Base-by-base conservation (phyloP, 257 asterid species). In the Solanum peruvianum region DNA sequence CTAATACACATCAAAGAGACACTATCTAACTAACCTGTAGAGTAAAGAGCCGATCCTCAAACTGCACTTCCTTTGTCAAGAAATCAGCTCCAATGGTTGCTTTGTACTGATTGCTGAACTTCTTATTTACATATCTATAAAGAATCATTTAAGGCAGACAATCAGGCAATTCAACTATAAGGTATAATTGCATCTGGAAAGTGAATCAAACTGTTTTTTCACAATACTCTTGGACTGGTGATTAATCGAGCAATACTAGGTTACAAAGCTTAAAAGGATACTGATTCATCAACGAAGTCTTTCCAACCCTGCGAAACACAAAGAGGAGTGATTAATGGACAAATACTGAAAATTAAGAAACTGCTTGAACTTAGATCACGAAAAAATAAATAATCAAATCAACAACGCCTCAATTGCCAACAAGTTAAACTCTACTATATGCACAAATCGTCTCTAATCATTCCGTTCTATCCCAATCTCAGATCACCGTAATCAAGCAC, bases 1-100 rank as follows among this genome's bases (percentile, higher is more conserved):
- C 11, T 31, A 47, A 49, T 80, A 29, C 18, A 80, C 44, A 14
- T 73, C 85, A 49, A 71, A 21, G 15, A 35, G 69, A 72, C 31
- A 35, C 29, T 23, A 31, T 86, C 41, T 86, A 47, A 84, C 91
- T 41, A 86, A 97, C 99, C 98, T 97, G 99, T 91, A 97, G 91
- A 80, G 99, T 97, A 88, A 95, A 97, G 35, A 97, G 97, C 83
- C 98, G 91, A 62, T 97, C 99, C 88, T 97, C 99, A 90, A 97
- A 93, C 91, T 97, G 98, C 90, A 97, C 97, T 93, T 97, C 99
- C 92, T 97, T 97, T 4, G 99, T 95, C 92, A 97, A 87, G 93
- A 97, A 97, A 95, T 97, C 99, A 21, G 99, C 99, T 86, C 99
- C 99, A 92, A 97, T 97, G 1, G 99, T 97, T 1, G 99, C 99